A percentile compares a stretch with the other conserved stretches of the same genome.
Conservation (phyloP, 352 stramenopile genomes). For the Peronosclerospora sorghi region DNA sequence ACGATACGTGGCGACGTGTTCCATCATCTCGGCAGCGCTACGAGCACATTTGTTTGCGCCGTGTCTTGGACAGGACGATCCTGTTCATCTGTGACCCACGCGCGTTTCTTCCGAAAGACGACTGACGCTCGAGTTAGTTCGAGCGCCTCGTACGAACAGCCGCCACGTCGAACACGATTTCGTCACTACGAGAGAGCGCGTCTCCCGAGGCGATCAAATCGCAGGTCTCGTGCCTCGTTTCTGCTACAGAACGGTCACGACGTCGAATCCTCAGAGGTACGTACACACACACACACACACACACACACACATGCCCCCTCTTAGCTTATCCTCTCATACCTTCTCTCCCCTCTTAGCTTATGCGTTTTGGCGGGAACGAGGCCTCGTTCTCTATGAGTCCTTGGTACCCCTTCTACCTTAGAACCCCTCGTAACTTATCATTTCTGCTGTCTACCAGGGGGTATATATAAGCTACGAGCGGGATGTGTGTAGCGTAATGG, state of each 20-base stretch:
- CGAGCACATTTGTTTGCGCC: constrained; percentile 81
- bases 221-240: constrained; percentile 87
- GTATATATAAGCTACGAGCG: too few species aligned
- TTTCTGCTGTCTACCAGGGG: too few species aligned
- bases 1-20: constrained; percentile 90
- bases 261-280: constrained; percentile 96
- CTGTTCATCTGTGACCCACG: constrained; percentile 84
- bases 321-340: too few species aligned
- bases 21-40: constrained; percentile 78
- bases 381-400: too few species aligned
- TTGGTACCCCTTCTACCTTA: too few species aligned
- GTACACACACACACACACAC: too few species aligned
- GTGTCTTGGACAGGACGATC: constrained; percentile 74
- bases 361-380: too few species aligned
- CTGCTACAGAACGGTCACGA: constrained; percentile 87
- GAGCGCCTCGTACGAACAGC: background rate
- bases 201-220: constrained; percentile 87
- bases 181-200: constrained; percentile 82
- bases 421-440: too few species aligned
- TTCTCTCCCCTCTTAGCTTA: too few species aligned
- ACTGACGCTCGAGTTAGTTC: background rate
- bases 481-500: too few species aligned
- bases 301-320: too few species aligned
- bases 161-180: background rate
- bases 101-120: constrained; percentile 38